phyloP scores from a whole-genome alignment of 2,329 filamentous ascomycete genomes.

The Ophiostoma sp. region DNA sequence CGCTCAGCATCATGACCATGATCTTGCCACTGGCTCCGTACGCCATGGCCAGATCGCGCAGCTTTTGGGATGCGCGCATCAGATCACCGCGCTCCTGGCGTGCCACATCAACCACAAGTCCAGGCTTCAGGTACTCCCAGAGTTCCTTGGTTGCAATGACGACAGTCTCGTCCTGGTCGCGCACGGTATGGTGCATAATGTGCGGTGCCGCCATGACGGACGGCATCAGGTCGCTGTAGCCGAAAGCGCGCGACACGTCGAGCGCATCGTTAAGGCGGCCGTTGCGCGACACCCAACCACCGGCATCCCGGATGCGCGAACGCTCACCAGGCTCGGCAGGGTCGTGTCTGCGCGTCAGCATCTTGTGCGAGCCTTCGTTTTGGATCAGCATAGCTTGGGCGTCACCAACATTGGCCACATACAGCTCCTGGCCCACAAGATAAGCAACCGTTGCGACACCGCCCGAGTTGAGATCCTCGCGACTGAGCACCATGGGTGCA shows the following conservation, averaged over 20 bases:
- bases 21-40: conserved; percentile 93
- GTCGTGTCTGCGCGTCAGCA: conserved; percentile 87
- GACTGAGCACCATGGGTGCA: conserved; percentile 70
- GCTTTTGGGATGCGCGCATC: conserved; percentile 91
- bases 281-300: conserved; percentile 91
- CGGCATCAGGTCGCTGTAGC: conserved; percentile 87
- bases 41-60: conserved; percentile 89
- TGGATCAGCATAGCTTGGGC: conserved; percentile 93
- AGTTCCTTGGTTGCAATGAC: conserved; percentile 85
- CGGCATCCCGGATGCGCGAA: conserved; percentile 84
- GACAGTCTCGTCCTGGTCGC: conserved; percentile 88
- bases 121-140: conserved; percentile 89
- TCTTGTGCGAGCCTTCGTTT: conserved; percentile 74
- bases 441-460: conserved; percentile 90
- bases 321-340: conserved; percentile 81
- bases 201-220: conserved; percentile 87
- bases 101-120: conserved; percentile 86
- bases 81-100: conserved; percentile 80
- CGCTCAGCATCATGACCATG: conserved; percentile 98
- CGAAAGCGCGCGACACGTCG: conserved; percentile 89
- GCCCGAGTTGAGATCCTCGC: conserved; percentile 84
- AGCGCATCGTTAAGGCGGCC: conserved; percentile 89
- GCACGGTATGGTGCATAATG: conserved; percentile 69
- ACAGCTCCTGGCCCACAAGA: conserved; percentile 81
- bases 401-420: conserved; percentile 91